Base-by-base conservation (phyloP, 805 yeast species). In the Metschnikowia lunata region DNA sequence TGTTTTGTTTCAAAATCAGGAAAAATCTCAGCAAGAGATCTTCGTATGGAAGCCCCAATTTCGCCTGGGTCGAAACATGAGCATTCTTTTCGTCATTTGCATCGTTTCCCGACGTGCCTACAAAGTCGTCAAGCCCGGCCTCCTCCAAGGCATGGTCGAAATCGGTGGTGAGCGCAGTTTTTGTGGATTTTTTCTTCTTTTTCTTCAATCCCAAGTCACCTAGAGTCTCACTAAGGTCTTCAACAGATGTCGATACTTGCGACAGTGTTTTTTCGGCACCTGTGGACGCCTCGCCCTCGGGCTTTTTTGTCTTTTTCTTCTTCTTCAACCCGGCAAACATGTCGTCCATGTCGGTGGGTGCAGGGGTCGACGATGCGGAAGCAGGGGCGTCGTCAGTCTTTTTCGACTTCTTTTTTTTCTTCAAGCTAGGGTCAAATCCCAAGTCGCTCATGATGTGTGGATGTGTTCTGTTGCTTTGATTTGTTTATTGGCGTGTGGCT, bases 111-210 rank as follows among this genome's bases (percentile, higher is more conserved):
- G 28, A 44, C 31, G n/a, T 10, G 26, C 41, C 42, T 6, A 44
- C 39, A 37, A 53, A 50, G 29, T 79, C 85, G 46, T 80, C 79
- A 39, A 89, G 76, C 60, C 98, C 97, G 12, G 97, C 97, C 62
- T 85, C 75, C 62, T 88, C 95, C 57, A 91, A 75, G 60, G 87
- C 87, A 61, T 85, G 83, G 56, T 91, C 98, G 60, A 91, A 91
- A 51, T 86, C 96, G 57, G 82, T 80, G 26, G 83, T 79, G 40
- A 76, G 86, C 12, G 74, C 66, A 29, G 72, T 69, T 48, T 74
- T 72, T 10, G 45, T 15, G 18, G 75, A 61, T 47, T 78, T 63
- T 79, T 81, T 82, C 74, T 78, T 79, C 83, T 88, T 88, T 80
- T 89, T 89, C 74, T 85, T 85, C 54, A 71, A 66, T 13, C 64